Evolutionary conservation across 257 asterid species (phyloP).

Genomic region (Haberlea rhodopensis): DNA sequence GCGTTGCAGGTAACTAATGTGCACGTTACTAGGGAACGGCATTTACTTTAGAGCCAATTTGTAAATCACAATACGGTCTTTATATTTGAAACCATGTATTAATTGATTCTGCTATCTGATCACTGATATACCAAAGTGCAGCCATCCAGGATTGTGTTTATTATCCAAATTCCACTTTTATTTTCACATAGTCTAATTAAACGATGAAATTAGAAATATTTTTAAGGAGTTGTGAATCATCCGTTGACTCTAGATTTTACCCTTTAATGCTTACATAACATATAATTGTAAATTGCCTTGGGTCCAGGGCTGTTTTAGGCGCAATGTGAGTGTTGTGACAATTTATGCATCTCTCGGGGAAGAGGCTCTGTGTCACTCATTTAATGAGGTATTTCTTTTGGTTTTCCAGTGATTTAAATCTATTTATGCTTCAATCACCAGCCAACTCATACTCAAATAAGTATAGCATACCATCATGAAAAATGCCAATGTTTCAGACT

Average conservation of each 20-base stretch:
- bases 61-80: constrained; percentile 1
- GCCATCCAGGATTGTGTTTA: not conserved
- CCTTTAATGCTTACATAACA: constrained; percentile 8
- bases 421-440: constrained; percentile 10
- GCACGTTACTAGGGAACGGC: constrained; percentile 3
- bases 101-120: not conserved
- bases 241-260: no score
- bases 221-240: not conserved
- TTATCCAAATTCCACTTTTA: constrained; percentile 1
- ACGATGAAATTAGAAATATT: no score
- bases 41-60: not conserved
- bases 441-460: not conserved
- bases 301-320: constrained; percentile 94
- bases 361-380: constrained; percentile 92
- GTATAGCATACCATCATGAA: constrained; percentile 8
- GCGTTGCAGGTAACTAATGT: constrained; percentile 72
- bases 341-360: constrained; percentile 96
- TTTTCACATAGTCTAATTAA: no score
- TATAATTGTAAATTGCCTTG: constrained; percentile 26
- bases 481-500: constrained; percentile 56
- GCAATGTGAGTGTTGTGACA: constrained; percentile 90
- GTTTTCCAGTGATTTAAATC: constrained; percentile 22
- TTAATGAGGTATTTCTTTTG: constrained; percentile 73
- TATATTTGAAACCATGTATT: constrained; percentile 8
- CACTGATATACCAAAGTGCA: not conserved